Conservation (phyloP, 2,329 filamentous ascomycete genomes). For the Clonostachys byssicola region DNA sequence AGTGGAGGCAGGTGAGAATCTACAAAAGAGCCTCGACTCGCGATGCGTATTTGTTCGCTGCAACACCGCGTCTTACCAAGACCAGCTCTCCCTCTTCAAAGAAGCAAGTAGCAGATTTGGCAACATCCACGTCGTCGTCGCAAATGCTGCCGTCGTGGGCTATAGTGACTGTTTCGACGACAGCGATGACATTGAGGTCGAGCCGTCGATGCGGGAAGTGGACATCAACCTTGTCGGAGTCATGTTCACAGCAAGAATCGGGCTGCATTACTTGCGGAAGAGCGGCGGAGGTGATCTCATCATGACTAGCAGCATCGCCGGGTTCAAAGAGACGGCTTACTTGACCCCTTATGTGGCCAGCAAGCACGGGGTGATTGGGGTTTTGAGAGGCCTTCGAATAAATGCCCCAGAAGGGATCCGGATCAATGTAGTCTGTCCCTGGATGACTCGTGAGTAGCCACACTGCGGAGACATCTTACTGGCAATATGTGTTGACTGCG, state of each 20-base stretch:
- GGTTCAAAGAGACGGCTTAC: neutral
- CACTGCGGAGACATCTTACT: too few relatives aligned
- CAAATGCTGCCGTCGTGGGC: too few relatives aligned
- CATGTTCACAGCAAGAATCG: neutral
- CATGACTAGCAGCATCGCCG: neutral
- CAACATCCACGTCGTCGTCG: too few relatives aligned
- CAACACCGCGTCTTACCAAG: too few relatives aligned
- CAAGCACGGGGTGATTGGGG: neutral
- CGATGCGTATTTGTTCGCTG: too few relatives aligned
- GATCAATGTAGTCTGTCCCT: neutral
- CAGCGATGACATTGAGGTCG: too few relatives aligned
- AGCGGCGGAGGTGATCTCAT: neutral
- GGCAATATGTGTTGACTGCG: too few relatives aligned
- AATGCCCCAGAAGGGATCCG: neutral
- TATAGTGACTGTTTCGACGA: too few relatives aligned
- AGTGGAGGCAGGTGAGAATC: too few relatives aligned
- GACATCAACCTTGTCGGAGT: neutral
- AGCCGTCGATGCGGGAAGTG: neutral
- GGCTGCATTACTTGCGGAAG: neutral
- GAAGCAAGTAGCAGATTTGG: too few relatives aligned
- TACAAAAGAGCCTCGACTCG: too few relatives aligned
- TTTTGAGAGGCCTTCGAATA: neutral
- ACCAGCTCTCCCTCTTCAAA: too few relatives aligned
- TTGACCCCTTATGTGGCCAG: neutral
- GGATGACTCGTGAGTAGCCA: neutral